These are phyloP conservation scores for Haplosporangium gracile DNA, from an alignment of 192 early-diverging fungal species.

Conservation along the genomic window DNA sequence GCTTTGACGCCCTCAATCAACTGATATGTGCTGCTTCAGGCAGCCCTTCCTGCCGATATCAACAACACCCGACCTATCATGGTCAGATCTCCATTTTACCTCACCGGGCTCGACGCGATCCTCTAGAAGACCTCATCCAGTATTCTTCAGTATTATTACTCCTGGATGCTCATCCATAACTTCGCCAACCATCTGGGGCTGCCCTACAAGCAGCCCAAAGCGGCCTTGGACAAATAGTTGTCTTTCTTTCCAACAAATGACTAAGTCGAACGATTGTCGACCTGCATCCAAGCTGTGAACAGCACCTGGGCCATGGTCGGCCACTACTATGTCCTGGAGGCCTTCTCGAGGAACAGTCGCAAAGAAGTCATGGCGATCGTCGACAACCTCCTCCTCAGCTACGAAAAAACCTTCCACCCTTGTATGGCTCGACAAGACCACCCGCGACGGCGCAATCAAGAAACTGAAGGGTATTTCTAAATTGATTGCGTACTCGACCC, in stretches of 20 bases:
- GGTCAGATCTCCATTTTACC: constrained; percentile 41
- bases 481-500: constrained; percentile 60
- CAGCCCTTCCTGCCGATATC: constrained; percentile 6
- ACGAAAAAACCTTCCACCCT: constrained; percentile 48
- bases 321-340: constrained; percentile 58
- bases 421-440: constrained; percentile 62
- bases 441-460: constrained; percentile 50
- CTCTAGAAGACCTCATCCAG: constrained; percentile 14
- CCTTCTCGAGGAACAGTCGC: constrained; percentile 43
- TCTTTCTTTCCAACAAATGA: not conserved
- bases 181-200: constrained; percentile 19
- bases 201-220: constrained; percentile 48
- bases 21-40: constrained; percentile 36
- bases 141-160: constrained; percentile 60
- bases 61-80: constrained; percentile 37
- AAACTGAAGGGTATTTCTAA: constrained; percentile 58
- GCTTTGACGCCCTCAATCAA: constrained; percentile 24
- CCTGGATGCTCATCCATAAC: constrained; percentile 59
- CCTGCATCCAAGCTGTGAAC: constrained; percentile 50
- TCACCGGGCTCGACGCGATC: constrained; percentile 24
- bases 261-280: constrained; percentile 1
- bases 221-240: too few species aligned
- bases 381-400: constrained; percentile 47
- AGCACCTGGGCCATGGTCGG: constrained; percentile 55
- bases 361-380: constrained; percentile 56